These are phyloP conservation scores for Aspergillus avenaceus DNA, from an alignment of 495 filamentous ascomycete species.

Conservation along the genomic window DNA sequence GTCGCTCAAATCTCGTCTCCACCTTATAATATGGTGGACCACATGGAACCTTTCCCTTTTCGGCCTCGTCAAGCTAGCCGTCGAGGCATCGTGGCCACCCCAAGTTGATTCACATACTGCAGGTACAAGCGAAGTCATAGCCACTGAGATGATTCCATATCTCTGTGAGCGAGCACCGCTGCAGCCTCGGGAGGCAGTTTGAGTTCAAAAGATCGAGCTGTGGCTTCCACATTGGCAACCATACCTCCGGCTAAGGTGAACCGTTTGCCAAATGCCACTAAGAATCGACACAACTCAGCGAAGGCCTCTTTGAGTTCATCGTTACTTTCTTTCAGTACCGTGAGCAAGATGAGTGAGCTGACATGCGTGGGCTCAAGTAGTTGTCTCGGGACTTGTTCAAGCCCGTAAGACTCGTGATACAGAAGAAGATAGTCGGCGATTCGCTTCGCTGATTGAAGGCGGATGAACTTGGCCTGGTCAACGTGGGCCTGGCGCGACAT, in stretches of 20 bases:
- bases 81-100: not conserved
- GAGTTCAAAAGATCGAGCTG: slow-evolving; percentile 13
- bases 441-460: slow-evolving; percentile 22
- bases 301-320: slow-evolving; percentile 26
- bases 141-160: slow-evolving; percentile 9
- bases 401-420: slow-evolving; percentile 27
- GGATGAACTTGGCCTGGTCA: slow-evolving; percentile 16
- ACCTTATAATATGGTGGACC: not conserved
- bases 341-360: slow-evolving; percentile 23
- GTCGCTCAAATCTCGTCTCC: too few species aligned
- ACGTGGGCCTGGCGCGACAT: slow-evolving; percentile 5
- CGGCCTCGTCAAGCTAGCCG: not conserved
- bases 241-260: slow-evolving; percentile 24
- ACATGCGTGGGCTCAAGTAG: slow-evolving; percentile 28
- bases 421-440: slow-evolving; percentile 30
- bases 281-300: slow-evolving; percentile 29
- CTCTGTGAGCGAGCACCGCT: slow-evolving; percentile 18
- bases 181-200: slow-evolving; percentile 26
- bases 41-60: not conserved
- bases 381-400: slow-evolving; percentile 30
- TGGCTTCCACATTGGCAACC: slow-evolving; percentile 21
- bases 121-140: not conserved
- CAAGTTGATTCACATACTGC: not conserved
- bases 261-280: slow-evolving; percentile 24
- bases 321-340: slow-evolving; percentile 13